A percentile compares a stretch with the other conserved stretches of the same genome.
These are phyloP conservation scores for Diddensiella transvaalensis DNA, from an alignment of 805 yeast species.

Conservation along the genomic window DNA sequence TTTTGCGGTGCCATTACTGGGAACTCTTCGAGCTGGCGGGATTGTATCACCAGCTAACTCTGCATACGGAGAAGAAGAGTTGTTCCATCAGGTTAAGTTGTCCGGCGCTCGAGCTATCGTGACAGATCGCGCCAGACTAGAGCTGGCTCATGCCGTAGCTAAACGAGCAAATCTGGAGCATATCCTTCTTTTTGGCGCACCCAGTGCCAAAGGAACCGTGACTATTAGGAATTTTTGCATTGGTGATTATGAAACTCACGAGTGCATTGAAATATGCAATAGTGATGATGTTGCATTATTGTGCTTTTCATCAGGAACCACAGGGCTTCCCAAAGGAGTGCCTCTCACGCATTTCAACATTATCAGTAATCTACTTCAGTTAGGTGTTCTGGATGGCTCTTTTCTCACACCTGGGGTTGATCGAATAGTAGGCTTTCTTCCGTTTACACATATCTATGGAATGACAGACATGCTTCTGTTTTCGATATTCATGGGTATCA, in stretches of 20 bases:
- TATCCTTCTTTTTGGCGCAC: conserved; percentile 2
- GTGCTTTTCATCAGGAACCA: conserved; percentile 34
- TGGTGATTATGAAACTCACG: neutral
- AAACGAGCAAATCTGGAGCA: neutral
- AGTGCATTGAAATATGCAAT: neutral
- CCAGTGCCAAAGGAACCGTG: no score
- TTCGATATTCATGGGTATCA: conserved; percentile 41
- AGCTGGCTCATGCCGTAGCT: conserved; percentile 8
- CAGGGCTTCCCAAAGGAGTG: conserved; percentile 77
- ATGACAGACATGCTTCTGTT: conserved; percentile 74
- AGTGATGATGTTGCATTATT: conserved; percentile 26
- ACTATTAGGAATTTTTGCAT: no score
- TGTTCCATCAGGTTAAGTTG: conserved; percentile 29
- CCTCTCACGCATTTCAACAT: conserved; percentile 58
- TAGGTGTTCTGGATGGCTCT: conserved; percentile 5
- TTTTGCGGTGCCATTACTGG: no score
- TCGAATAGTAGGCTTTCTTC: conserved; percentile 15
- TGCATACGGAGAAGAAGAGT: conserved; percentile 32
- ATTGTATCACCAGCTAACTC: conserved; percentile 34
- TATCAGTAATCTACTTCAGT: conserved; percentile 35
- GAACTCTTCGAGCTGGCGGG: no score
- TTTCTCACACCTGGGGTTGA: neutral
- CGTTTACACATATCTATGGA: conserved; percentile 41
- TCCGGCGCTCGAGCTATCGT: conserved; percentile 23
- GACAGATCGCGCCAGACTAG: conserved; percentile 15